Evolutionary conservation across 73 alveolate species (phyloP), one percentile per base, ranked within the genome.

Genomic region (Paramecium caudatum): DNA sequence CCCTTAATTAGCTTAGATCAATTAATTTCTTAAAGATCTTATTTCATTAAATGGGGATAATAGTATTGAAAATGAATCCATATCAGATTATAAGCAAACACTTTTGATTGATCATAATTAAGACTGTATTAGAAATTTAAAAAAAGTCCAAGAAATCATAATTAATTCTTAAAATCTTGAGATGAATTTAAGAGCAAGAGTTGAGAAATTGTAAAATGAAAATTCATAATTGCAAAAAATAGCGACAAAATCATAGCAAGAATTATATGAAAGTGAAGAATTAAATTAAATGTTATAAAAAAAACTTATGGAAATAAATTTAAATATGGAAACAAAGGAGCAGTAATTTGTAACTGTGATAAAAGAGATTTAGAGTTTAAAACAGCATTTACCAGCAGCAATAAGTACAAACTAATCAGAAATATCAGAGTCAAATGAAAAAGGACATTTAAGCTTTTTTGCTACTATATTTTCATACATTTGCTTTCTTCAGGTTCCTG

Each of bases 311-410:
- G 80, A 55, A 27, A 27, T 55, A 27, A 55, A 55, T 55, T 23
- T 55, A 55, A 55, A 55, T 55, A 55, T 55, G 80, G 80, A 55
- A 55, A 27, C 80, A 55, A 55, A 55, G 7, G 80, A 55, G 30
- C 46, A 55, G 30, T 55, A 55, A 10, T 55, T 55, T 55, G 30
- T 27, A 27, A 55, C 80, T 55, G 80, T 55, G 23, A 55, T 55
- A 27, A 55, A 55, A 1, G 80, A 55, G 80, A 55, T 55, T 3
- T 55, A 55, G n/a, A 55, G 80, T 55, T 21, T 55, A 55, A 55
- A 55, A 55, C 30, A 55, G 30, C 80, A 55, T 27, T 23, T 55
- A 55, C 80, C 80, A 27, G 23, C 46, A 27, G 80, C n/a, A n/a
- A n/a, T n/a, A n/a, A n/a, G n/a, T n/a, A n/a, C n/a, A n/a, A n/a